Percentiles rank a stretch among this genome's conserved stretches.
These are phyloP conservation scores for Syncephalis fuscata DNA, from an alignment of 371 early-diverging fungal species.

Conservation along the genomic window DNA sequence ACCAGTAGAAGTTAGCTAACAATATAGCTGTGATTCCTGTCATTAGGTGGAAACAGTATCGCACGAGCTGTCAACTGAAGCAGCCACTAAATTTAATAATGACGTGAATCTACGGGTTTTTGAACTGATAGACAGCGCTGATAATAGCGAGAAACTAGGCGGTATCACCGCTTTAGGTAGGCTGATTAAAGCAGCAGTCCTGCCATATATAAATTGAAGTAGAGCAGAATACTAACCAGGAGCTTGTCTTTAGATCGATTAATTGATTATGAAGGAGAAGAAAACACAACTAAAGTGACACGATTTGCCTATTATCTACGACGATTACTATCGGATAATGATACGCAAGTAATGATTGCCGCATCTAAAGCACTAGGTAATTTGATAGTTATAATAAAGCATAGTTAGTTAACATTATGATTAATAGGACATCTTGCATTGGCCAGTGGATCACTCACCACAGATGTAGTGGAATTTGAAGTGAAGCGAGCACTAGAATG, in stretches of 20 bases:
- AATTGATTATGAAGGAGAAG: conserved; percentile 73
- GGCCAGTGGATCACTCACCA: conserved; percentile 59
- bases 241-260: conserved; percentile 41
- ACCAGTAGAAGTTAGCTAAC: too few species aligned
- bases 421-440: conserved; percentile 50
- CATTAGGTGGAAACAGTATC: background rate
- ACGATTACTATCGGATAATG: conserved; percentile 64
- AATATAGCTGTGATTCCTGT: background rate
- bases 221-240: background rate
- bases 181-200: too few species aligned
- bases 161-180: conserved; percentile 9
- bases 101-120: conserved; percentile 7
- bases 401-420: background rate
- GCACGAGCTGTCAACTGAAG: background rate
- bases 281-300: conserved; percentile 61
- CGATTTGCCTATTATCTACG: conserved; percentile 77
- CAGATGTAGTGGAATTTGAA: conserved; percentile 76
- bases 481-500: conserved; percentile 79
- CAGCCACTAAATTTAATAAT: background rate
- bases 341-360: conserved; percentile 66
- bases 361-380: conserved; percentile 69
- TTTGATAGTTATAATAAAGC: too few species aligned
- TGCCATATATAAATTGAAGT: too few species aligned
- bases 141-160: conserved; percentile 9
- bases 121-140: conserved; percentile 9